Evolutionary conservation across 805 yeast species (phyloP).

Genomic region (Maudiozyma bulderi): DNA sequence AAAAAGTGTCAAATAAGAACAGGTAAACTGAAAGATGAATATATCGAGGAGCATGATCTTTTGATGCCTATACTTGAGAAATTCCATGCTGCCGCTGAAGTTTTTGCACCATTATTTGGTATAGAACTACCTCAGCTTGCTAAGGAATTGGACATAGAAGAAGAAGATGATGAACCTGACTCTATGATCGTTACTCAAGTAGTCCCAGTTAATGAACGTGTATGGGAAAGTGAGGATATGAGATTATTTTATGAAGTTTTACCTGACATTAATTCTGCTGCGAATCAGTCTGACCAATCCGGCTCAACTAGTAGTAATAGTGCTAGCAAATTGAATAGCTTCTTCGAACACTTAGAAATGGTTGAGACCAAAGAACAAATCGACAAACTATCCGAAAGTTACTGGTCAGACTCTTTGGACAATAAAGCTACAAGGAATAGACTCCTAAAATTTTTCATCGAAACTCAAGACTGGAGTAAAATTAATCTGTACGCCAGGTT

Average conservation of each 20-base stretch:
- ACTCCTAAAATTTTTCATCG: slow-evolving; percentile 45
- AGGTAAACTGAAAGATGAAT: slow-evolving; percentile 43
- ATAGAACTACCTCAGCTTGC: slow-evolving; percentile 31
- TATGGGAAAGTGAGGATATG: slow-evolving; percentile 64
- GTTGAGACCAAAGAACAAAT: slow-evolving; percentile 40
- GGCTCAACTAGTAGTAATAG: slow-evolving; percentile 12
- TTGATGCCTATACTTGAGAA: slow-evolving; percentile 33
- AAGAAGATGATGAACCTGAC: slow-evolving; percentile 20
- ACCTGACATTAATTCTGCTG: slow-evolving; percentile 34
- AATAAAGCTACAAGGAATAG: slow-evolving; percentile 67
- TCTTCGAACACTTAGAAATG: slow-evolving; percentile 35
- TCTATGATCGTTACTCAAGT: slow-evolving; percentile 20
- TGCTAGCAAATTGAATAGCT: slow-evolving; percentile 35
- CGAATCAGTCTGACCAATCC: slow-evolving; percentile 18
- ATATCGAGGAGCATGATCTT: slow-evolving; percentile 30
- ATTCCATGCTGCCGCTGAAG: slow-evolving; percentile 35
- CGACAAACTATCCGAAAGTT: slow-evolving; percentile 39
- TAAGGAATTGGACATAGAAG: slow-evolving; percentile 12
- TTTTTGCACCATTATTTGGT: slow-evolving; percentile 35
- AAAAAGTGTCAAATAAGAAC: slow-evolving; percentile 53
- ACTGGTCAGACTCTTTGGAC: slow-evolving; percentile 43
- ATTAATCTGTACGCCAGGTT: slow-evolving; percentile 53
- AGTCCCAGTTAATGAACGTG: slow-evolving; percentile 14
- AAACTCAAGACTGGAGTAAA: slow-evolving; percentile 37
- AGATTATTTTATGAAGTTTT: slow-evolving; percentile 52